Evolutionary conservation across 2,329 filamentous ascomycete species (phyloP), one percentile per base, ranked within the genome.

Genomic region (Calycina marina): DNA sequence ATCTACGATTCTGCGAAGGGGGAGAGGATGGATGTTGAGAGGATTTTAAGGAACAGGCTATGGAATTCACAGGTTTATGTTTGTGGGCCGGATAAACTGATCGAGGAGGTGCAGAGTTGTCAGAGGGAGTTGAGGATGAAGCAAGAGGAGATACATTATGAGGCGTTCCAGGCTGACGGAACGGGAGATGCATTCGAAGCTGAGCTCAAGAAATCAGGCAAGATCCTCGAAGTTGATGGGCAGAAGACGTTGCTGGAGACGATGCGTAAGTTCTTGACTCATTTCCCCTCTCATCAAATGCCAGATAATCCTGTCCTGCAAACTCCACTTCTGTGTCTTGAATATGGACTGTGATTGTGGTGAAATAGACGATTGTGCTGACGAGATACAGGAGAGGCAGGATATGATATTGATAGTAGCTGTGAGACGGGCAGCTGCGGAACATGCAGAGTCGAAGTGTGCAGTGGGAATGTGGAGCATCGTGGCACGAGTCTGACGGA

Each of bases 141-240:
- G 0, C 55, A 61, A 2, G 55, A 59, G 1, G 67, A 72, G 25
- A 56, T 76, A 1, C 72, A 77, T 47, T 70, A 65, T 36, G 73
- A 78, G 48, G 63, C 65, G 0, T 78, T 77, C 38, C 54, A 56
- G 2, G 63, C 65, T 1, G 60, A 65, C 13, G 55, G 60, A 0
- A 59, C 59, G 0, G 72, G 72, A 0, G 69, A 76, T 42, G 64
- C 70, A 0, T 78, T 77, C 40, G 65, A 69, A 25, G 72, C 58
- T 0, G 60, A 68, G 28, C 57, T 77, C 0, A 49, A 51, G 5
- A 63, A 36, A 22, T 18, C 30, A 14, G 22, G 48, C 28, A 60
- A 53, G 40, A 50, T 54, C 2, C 37, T 77, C 5, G 50, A 58
- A 11, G 65, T 65, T 0, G 54, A 49, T 2, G 51, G 55, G 1